Percentiles rank a stretch among this genome's conserved stretches.
Conservation (phyloP, 305 asterid species). For the Plantago lanceolata region DNA sequence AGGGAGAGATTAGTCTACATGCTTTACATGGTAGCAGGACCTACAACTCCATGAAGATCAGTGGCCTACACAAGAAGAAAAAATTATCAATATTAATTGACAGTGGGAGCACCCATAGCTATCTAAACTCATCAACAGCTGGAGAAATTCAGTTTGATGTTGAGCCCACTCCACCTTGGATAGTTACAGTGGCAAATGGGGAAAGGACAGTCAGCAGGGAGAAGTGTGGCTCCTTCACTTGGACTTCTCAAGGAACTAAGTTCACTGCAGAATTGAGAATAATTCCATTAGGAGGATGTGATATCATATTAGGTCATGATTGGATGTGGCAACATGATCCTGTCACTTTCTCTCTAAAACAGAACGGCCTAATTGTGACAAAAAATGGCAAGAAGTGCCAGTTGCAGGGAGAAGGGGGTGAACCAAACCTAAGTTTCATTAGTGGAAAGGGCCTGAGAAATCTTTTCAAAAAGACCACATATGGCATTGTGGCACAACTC, state of each 20-base stretch:
- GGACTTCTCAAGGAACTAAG: neutral
- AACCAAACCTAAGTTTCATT: neutral
- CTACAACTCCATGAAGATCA: too few species aligned
- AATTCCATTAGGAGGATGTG: neutral
- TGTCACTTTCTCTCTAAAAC: neutral
- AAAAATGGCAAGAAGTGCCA: too few species aligned
- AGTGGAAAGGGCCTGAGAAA: neutral
- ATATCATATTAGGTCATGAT: neutral
- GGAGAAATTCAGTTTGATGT: neutral
- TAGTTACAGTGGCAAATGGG: neutral
- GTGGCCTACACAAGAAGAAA: too few species aligned
- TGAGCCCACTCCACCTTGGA: neutral
- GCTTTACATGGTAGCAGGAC: too few species aligned
- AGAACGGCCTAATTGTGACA: neutral
- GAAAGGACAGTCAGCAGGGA: neutral
- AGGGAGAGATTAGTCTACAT: too few species aligned
- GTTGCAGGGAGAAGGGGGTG: too few species aligned
- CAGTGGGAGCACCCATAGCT: neutral
- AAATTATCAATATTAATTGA: neutral
- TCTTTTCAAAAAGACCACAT: neutral
- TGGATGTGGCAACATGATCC: neutral
- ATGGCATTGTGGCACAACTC: neutral
- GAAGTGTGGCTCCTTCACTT: neutral
- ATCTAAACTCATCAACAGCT: neutral
- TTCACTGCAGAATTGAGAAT: neutral